These are phyloP conservation scores for Lentinula novae-zelandiae DNA, from an alignment of 1,284 basidiomycete species.

Conservation along the genomic window DNA sequence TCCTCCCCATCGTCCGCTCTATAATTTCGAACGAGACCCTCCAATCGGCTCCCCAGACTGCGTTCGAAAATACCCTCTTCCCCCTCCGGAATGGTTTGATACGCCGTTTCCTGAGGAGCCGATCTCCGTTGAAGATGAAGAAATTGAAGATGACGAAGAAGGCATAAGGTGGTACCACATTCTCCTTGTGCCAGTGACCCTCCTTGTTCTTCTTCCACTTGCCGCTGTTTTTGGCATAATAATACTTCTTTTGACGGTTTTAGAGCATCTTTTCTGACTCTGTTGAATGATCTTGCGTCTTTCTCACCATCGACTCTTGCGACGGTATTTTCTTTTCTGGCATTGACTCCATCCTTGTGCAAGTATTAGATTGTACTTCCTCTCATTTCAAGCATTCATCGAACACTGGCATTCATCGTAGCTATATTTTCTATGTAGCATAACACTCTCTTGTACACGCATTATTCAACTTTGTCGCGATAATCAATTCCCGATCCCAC, in stretches of 20 bases:
- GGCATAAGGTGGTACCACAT: not conserved
- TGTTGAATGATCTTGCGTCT: too few species aligned
- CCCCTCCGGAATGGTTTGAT: constrained; percentile 9
- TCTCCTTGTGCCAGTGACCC: not conserved
- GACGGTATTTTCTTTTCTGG: not conserved
- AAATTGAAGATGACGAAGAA: not conserved
- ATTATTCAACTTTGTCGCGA: not conserved
- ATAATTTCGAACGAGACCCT: not conserved
- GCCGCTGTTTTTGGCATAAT: not conserved
- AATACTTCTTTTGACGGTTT: not conserved
- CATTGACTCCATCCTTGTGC: not conserved
- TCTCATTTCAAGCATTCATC: not conserved
- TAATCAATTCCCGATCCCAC: too few species aligned
- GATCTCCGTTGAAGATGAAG: not conserved
- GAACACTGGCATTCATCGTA: not conserved
- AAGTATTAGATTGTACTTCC: too few species aligned
- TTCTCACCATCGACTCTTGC: too few species aligned
- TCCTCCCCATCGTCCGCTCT: not conserved
- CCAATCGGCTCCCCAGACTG: not conserved
- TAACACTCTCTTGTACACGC: not conserved
- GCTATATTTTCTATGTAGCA: not conserved
- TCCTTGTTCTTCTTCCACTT: not conserved
- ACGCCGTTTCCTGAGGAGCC: not conserved
- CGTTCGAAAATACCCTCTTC: not conserved
- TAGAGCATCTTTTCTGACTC: too few species aligned